Evolutionary conservation across 2,329 filamentous ascomycete genomes (phyloP).

Genomic region (Neobulgaria alba): DNA sequence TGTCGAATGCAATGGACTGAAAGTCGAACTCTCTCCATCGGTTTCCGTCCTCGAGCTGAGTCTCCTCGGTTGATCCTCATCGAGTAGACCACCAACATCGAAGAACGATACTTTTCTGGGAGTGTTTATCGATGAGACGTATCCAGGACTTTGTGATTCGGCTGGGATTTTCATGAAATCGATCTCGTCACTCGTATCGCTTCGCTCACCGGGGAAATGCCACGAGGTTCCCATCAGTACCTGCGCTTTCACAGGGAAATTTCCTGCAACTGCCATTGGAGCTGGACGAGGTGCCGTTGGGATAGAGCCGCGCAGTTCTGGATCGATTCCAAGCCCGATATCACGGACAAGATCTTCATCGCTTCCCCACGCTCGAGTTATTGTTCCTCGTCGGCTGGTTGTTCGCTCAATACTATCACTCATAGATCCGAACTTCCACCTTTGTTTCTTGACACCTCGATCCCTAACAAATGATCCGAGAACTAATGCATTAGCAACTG

Average conservation of each 20-base stretch:
- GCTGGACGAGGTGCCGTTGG: slow-evolving; percentile 21
- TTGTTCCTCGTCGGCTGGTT: slow-evolving; percentile 35
- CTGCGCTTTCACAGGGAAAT: slow-evolving; percentile 18
- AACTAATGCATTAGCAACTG: slow-evolving; percentile 80
- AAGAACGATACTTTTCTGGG: slow-evolving; percentile 68
- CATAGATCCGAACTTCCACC: slow-evolving; percentile 58
- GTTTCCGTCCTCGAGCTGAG: slow-evolving; percentile 22
- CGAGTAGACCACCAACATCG: slow-evolving; percentile 71
- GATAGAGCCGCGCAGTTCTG: slow-evolving; percentile 37
- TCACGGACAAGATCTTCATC: slow-evolving; percentile 84
- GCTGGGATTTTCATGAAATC: slow-evolving; percentile 26
- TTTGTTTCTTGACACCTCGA: slow-evolving; percentile 79
- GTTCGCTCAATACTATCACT: slow-evolving; percentile 53
- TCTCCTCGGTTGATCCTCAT: slow-evolving; percentile 32
- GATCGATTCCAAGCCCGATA: slow-evolving; percentile 60
- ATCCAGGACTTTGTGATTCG: slow-evolving; percentile 16
- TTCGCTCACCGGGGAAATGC: slow-evolving; percentile 23
- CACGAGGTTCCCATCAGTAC: slow-evolving; percentile 18
- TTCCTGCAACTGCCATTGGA: slow-evolving; percentile 25
- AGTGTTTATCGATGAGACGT: slow-evolving; percentile 32
- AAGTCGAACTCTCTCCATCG: slow-evolving; percentile 21
- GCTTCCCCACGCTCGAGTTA: slow-evolving; percentile 66
- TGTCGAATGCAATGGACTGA: slow-evolving; percentile 11
- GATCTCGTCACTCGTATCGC: slow-evolving; percentile 35
- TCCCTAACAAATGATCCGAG: slow-evolving; percentile 90